Evolutionary conservation across 495 filamentous ascomycete genomes (phyloP).

Genomic region (Talaromyces ruber): DNA sequence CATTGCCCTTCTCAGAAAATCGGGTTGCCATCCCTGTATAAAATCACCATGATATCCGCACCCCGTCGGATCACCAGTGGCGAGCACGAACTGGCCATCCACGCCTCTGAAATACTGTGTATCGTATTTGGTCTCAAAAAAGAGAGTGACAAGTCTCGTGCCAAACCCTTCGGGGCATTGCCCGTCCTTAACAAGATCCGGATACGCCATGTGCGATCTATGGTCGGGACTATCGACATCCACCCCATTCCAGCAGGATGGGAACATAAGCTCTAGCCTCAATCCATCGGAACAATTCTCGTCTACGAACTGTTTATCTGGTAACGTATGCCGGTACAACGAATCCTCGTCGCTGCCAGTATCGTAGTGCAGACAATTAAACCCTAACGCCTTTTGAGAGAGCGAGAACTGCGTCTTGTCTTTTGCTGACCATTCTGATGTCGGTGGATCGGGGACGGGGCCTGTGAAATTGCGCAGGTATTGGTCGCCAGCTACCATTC

Average conservation of each 20-base stretch:
- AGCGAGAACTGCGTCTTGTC: slow-evolving; percentile 58
- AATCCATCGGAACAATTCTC: slow-evolving; percentile 67
- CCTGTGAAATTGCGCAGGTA: slow-evolving; percentile 61
- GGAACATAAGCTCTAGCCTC: slow-evolving; percentile 80
- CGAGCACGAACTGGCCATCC: slow-evolving; percentile 66
- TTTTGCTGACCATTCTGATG: slow-evolving; percentile 55
- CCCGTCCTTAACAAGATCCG: slow-evolving; percentile 64
- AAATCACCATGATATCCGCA: slow-evolving; percentile 84
- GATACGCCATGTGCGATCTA: slow-evolving; percentile 70
- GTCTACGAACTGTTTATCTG: slow-evolving; percentile 70
- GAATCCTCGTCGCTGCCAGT: slow-evolving; percentile 50
- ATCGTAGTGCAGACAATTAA: slow-evolving; percentile 82
- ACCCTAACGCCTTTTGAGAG: slow-evolving; percentile 75
- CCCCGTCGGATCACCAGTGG: slow-evolving; percentile 76
- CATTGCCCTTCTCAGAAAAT: slow-evolving; percentile 32
- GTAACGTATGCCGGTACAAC: slow-evolving; percentile 71
- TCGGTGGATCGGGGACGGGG: slow-evolving; percentile 61
- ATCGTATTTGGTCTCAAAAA: slow-evolving; percentile 85
- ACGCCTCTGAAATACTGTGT: slow-evolving; percentile 60
- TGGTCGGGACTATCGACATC: slow-evolving; percentile 50
- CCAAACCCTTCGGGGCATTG: slow-evolving; percentile 66
- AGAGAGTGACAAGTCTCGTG: slow-evolving; percentile 61
- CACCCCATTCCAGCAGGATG: slow-evolving; percentile 83
- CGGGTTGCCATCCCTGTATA: slow-evolving; percentile 67
- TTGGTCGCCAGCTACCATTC: slow-evolving; percentile 77